A percentile compares a stretch with the other conserved stretches of the same genome.
Evolutionary conservation across 2,329 filamentous ascomycete species (phyloP).

Genomic region (Aspergillus tubingensis): DNA sequence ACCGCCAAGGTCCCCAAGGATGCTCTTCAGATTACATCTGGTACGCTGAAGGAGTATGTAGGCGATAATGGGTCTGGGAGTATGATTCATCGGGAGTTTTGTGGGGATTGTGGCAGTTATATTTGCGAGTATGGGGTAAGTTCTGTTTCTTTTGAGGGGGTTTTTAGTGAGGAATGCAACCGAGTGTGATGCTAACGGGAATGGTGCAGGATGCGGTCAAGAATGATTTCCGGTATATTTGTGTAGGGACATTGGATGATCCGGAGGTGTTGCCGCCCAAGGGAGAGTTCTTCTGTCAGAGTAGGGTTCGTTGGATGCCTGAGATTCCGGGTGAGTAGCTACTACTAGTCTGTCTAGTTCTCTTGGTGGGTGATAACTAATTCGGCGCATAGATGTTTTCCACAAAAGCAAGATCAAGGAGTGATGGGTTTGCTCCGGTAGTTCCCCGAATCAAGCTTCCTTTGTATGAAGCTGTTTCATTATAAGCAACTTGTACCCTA

Average conservation of each 20-base stretch:
- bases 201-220: slow-evolving; percentile 31
- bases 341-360: neutral
- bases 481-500: neutral
- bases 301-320: slow-evolving; percentile 54
- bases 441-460: neutral
- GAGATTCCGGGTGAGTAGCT: slow-evolving; percentile 47
- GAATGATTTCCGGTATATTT: slow-evolving; percentile 45
- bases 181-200: neutral
- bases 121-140: slow-evolving; percentile 56
- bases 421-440: slow-evolving; percentile 22
- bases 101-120: slow-evolving; percentile 53
- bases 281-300: slow-evolving; percentile 58
- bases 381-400: slow-evolving; percentile 41
- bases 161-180: neutral
- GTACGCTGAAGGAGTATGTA: slow-evolving; percentile 48
- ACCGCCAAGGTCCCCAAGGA: slow-evolving; percentile 54
- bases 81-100: slow-evolving; percentile 55
- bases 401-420: slow-evolving; percentile 51
- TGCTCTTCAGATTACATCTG: slow-evolving; percentile 44
- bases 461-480: too few relatives aligned
- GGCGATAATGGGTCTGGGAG: slow-evolving; percentile 54
- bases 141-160: neutral
- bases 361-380: slow-evolving; percentile 3
- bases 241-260: slow-evolving; percentile 54
- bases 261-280: slow-evolving; percentile 53